phyloP scores from a whole-genome alignment of 345 rosid species.

The Citrus trifoliata region DNA sequence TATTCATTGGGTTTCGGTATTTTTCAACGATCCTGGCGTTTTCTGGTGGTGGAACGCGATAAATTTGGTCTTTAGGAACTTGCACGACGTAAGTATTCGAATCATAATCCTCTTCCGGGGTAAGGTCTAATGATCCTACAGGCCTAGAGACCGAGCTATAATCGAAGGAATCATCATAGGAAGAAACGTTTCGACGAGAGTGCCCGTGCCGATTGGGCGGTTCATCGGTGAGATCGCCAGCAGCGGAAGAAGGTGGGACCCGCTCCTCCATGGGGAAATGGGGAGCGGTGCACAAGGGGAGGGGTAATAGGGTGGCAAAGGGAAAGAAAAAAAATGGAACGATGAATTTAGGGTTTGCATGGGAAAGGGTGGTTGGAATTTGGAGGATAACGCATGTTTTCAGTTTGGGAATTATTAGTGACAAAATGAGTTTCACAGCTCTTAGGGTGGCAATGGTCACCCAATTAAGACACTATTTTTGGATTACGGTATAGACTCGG shows the following conservation, averaged over 20 bases:
- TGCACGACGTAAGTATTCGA: slow-evolving; percentile 51
- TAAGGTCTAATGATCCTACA: background rate
- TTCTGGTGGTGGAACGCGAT: slow-evolving; percentile 56
- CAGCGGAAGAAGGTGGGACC: slow-evolving; percentile 26
- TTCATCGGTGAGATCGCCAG: slow-evolving; percentile 14
- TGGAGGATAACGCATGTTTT: slow-evolving; percentile 10
- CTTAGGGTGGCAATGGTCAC: background rate
- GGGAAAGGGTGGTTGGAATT: slow-evolving; percentile 25
- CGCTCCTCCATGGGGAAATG: slow-evolving; percentile 58
- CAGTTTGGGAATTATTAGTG: background rate
- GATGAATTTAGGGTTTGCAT: slow-evolving; percentile 42
- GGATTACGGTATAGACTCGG: background rate
- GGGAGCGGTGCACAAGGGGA: slow-evolving; percentile 36
- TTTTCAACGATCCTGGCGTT: slow-evolving; percentile 47
- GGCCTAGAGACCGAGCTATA: background rate
- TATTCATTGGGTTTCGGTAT: slow-evolving; percentile 18
- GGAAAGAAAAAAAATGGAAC: background rate
- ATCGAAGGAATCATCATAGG: background rate
- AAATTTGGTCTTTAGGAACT: slow-evolving; percentile 67
- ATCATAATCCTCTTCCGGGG: slow-evolving; percentile 8
- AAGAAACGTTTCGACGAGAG: background rate
- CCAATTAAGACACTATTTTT: slow-evolving; percentile 4
- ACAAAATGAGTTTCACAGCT: slow-evolving; percentile 4
- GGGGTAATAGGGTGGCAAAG: slow-evolving; percentile 25
- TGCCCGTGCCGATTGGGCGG: slow-evolving; percentile 4